These are phyloP conservation scores for Septoria petroselini DNA, from an alignment of 2,329 filamentous ascomycete species.

Conservation along the genomic window DNA sequence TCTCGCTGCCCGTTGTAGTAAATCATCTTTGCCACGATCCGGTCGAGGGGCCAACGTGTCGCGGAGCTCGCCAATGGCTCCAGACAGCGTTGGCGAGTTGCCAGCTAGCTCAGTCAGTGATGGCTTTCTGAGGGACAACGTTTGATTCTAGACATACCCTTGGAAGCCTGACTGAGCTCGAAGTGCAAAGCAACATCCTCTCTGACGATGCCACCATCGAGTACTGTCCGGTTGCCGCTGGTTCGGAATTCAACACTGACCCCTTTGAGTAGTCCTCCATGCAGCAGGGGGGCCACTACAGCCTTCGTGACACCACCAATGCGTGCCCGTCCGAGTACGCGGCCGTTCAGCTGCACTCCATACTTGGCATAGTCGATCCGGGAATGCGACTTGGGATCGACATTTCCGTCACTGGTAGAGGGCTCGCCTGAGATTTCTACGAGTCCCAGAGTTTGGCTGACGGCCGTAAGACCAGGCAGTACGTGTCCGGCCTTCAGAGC, in stretches of 20 bases:
- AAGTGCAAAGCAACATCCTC: slow-evolving; percentile 7
- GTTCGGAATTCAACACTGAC: slow-evolving; percentile 5
- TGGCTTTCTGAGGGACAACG: not conserved
- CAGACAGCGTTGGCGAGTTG: not conserved
- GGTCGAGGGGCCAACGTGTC: not conserved
- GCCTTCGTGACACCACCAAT: slow-evolving; percentile 3
- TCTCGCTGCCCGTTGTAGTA: not conserved
- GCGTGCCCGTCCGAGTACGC: not conserved
- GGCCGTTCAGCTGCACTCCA: not conserved
- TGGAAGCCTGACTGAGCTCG: slow-evolving; percentile 8
- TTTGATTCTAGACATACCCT: not conserved
- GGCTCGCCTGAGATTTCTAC: slow-evolving; percentile 8
- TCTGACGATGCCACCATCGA: slow-evolving; percentile 2
- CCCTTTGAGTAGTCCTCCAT: not conserved
- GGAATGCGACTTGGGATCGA: not conserved
- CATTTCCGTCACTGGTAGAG: slow-evolving; percentile 1
- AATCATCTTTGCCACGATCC: not conserved
- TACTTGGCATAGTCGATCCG: not conserved
- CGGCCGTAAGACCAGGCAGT: not conserved
- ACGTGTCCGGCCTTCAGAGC: not conserved
- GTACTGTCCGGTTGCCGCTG: not conserved
- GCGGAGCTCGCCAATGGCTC: not conserved
- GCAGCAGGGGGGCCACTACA: not conserved
- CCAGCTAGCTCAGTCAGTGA: not conserved
- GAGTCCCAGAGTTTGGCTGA: slow-evolving; percentile 1